phyloP scores from a whole-genome alignment of 2,329 filamentous ascomycete genomes.

The Acephala macrosclerotiorum region DNA sequence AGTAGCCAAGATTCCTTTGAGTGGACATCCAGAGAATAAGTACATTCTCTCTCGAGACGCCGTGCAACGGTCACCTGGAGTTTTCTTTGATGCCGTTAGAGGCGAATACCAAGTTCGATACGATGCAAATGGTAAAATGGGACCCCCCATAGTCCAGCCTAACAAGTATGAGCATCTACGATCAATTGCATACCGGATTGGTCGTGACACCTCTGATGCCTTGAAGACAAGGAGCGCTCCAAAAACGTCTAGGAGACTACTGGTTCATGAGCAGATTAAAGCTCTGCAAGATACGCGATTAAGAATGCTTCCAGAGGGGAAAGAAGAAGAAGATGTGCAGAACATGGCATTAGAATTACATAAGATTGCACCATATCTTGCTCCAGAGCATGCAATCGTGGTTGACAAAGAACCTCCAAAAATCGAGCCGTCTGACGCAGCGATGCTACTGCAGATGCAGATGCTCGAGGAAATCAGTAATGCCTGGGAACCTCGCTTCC shows the following conservation, averaged over 20 bases:
- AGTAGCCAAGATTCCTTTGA: constrained; percentile 34
- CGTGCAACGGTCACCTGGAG: constrained; percentile 13
- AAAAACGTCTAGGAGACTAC: background rate
- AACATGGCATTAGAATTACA: constrained; percentile 33
- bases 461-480: constrained; percentile 41
- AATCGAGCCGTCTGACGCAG: background rate
- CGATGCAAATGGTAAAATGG: constrained; percentile 23
- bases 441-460: constrained; percentile 32
- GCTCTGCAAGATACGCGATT: background rate
- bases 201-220: constrained; percentile 26
- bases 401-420: background rate
- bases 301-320: background rate
- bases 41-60: constrained; percentile 28
- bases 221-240: background rate
- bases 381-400: constrained; percentile 21
- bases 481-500: constrained; percentile 39
- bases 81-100: background rate
- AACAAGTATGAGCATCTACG: constrained; percentile 35
- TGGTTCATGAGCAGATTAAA: background rate
- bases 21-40: constrained; percentile 41
- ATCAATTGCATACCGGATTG: constrained; percentile 34
- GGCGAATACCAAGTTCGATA: constrained; percentile 32
- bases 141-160: constrained; percentile 38
- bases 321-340: constrained; percentile 2
- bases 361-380: constrained; percentile 34